Conservation (phyloP, 352 stramenopile species). For the Globisporangium yorkense region DNA sequence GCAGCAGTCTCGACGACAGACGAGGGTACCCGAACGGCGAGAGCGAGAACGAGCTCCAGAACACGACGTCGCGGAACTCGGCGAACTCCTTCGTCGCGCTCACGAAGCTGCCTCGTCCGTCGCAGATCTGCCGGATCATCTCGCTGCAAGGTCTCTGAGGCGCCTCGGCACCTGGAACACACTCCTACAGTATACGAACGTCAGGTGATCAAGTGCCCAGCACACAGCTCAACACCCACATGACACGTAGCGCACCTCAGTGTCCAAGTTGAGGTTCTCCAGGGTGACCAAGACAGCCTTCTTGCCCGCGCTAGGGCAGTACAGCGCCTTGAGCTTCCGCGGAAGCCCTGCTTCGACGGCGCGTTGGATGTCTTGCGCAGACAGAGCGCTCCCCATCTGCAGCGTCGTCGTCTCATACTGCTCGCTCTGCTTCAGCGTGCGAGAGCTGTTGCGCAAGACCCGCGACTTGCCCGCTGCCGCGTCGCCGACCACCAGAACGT, state of each 20-base stretch:
- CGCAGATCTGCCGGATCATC: conserved; percentile 59
- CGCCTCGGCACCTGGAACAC: neutral
- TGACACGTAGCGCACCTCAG: conserved; percentile 19
- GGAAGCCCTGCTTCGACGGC: conserved; percentile 33
- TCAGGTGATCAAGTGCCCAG: neutral
- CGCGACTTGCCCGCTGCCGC: conserved; percentile 46
- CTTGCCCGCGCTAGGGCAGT: conserved; percentile 46
- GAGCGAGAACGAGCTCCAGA: conserved; percentile 46
- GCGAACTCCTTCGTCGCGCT: conserved; percentile 47
- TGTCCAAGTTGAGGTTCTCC: conserved; percentile 60
- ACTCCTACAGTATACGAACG: neutral
- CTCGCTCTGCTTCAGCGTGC: conserved; percentile 25
- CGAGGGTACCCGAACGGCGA: conserved; percentile 32
- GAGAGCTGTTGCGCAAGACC: conserved; percentile 31
- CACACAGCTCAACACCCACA: neutral
- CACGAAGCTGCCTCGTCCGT: conserved; percentile 48
- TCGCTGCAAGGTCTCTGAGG: conserved; percentile 23
- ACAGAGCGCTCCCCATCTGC: conserved; percentile 23
- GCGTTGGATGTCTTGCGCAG: conserved; percentile 27
- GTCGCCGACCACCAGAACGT: conserved; percentile 45
- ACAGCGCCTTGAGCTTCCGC: conserved; percentile 48
- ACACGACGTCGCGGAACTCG: conserved; percentile 41
- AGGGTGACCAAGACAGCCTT: conserved; percentile 33
- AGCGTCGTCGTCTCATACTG: conserved; percentile 26
- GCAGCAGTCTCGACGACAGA: conserved; percentile 37